Evolutionary conservation across 495 filamentous ascomycete species (phyloP), one percentile per base, ranked within the genome.

Genomic region (Usnea hakonensis): DNA sequence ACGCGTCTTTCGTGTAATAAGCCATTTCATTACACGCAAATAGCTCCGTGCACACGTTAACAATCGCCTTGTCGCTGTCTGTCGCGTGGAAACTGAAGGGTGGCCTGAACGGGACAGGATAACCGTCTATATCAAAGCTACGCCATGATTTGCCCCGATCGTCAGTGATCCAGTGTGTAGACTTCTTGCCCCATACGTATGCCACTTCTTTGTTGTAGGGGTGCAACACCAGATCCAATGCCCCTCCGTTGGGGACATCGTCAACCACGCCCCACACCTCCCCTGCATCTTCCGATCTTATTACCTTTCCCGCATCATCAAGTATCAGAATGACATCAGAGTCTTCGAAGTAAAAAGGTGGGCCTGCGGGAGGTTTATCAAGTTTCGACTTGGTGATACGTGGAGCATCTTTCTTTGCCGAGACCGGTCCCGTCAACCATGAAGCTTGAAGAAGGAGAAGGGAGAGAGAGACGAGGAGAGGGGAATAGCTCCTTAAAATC

Each of bases 1-100:
- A 98, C 56, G 88, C 89, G 72, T 98, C 84, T 19, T 77, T 85
- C 2, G 94, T 97, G 69, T 96, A 97, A 71, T 81, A 86, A 26
- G 86, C 78, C 68, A 77, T 69, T 40, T 75, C 72, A 50, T 71
- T 62, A 48, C 78, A 78, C n/a, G 67, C 66, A 28, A 69, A 66
- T 1, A 60, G 3, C 14, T 74, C 64, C 0, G 61, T 65, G 59
- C 92, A 96, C 57, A 84, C 85, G 64, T 89, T 86, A 69, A 95
- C 90, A 53, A 98, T 79, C 52, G 96, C 87, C 76, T 88, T 91
- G 64, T 89, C 81, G 13, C 83, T 82, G 72, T 98, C 89, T 63
- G 71, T 75, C 26, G 90, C 89, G 77, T 96, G 90, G 74, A 95
- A 97, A 28, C 72, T 76, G 60, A 97, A 74, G 30, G 82, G 72